A percentile compares a stretch with the other conserved stretches of the same genome.
These are phyloP conservation scores for Cryptococcus sp. DNA, from an alignment of 1,284 basidiomycete genomes.

Conservation along the genomic window DNA sequence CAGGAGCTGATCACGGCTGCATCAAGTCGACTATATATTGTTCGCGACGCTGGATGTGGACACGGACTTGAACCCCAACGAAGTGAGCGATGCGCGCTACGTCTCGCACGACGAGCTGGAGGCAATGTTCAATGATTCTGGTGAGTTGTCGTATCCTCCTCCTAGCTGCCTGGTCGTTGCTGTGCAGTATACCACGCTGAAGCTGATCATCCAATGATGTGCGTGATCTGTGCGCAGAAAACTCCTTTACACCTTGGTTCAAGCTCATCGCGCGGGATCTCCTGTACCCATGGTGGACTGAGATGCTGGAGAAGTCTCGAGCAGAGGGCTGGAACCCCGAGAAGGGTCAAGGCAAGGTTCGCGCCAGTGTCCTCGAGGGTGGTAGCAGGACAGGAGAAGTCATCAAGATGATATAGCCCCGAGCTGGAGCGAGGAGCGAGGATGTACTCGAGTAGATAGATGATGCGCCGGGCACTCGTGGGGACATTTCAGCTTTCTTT, in stretches of 20 bases:
- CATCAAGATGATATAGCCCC: constrained; percentile 66
- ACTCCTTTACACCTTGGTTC: constrained; percentile 98
- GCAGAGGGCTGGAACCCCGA: constrained; percentile 64
- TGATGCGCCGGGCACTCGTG: neutral
- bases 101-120: constrained; percentile 87
- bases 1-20: constrained; percentile 13
- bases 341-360: constrained; percentile 38
- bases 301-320: constrained; percentile 65
- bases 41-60: constrained; percentile 89
- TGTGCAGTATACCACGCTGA: neutral
- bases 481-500: neutral
- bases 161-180: neutral
- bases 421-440: neutral
- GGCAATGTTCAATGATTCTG: constrained; percentile 80
- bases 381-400: constrained; percentile 63
- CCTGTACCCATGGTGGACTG: constrained; percentile 98
- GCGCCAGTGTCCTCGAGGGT: constrained; percentile 39
- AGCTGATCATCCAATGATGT: constrained; percentile 1
- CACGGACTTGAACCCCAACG: constrained; percentile 83
- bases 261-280: constrained; percentile 96
- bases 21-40: constrained; percentile 94
- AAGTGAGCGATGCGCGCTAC: constrained; percentile 89
- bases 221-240: constrained; percentile 57
- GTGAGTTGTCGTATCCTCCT: constrained; percentile 59
- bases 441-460: neutral